Percentiles rank a stretch among this genome's conserved stretches.
These are phyloP conservation scores for Lachnellula arida DNA, from an alignment of 2,329 filamentous ascomycete genomes.

Conservation along the genomic window DNA sequence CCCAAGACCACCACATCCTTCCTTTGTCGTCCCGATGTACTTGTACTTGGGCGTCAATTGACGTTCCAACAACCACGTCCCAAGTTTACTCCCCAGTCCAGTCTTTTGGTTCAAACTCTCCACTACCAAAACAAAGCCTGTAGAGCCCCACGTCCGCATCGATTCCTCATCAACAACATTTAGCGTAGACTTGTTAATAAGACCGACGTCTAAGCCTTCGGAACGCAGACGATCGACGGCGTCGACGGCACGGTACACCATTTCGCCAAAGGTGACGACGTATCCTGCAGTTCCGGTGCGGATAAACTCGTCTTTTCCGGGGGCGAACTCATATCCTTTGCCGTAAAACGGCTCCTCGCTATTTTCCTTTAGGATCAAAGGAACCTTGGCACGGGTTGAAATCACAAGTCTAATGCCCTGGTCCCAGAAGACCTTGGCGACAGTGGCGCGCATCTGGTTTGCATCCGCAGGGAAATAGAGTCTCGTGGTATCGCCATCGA, in stretches of 20 bases:
- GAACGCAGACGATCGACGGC: slow-evolving; percentile 35
- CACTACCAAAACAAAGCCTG: slow-evolving; percentile 35
- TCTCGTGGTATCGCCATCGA: slow-evolving; percentile 33
- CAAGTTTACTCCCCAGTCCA: slow-evolving; percentile 35
- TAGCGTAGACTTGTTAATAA: slow-evolving; percentile 37
- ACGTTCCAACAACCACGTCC: slow-evolving; percentile 34
- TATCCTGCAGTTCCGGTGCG: slow-evolving; percentile 35
- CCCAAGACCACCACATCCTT: slow-evolving; percentile 36
- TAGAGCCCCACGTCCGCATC: slow-evolving; percentile 34
- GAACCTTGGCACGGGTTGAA: slow-evolving; percentile 36
- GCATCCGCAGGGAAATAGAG: slow-evolving; percentile 39
- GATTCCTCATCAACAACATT: slow-evolving; percentile 37
- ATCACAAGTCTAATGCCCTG: slow-evolving; percentile 36
- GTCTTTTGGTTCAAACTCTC: slow-evolving; percentile 38
- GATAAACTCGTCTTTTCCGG: slow-evolving; percentile 36
- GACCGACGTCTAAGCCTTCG: slow-evolving; percentile 34
- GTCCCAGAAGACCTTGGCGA: slow-evolving; percentile 36
- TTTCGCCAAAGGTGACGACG: slow-evolving; percentile 36
- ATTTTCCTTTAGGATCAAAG: slow-evolving; percentile 35
- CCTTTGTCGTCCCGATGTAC: slow-evolving; percentile 35
- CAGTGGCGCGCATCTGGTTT: slow-evolving; percentile 37
- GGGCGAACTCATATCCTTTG: slow-evolving; percentile 34
- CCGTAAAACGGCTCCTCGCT: slow-evolving; percentile 34
- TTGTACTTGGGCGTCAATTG: slow-evolving; percentile 35
- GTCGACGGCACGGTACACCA: slow-evolving; percentile 38